Percentiles rank a stretch among this genome's conserved stretches.
Conservation (phyloP, 352 stramenopile species). For the Globisporangium cederbergense region DNA sequence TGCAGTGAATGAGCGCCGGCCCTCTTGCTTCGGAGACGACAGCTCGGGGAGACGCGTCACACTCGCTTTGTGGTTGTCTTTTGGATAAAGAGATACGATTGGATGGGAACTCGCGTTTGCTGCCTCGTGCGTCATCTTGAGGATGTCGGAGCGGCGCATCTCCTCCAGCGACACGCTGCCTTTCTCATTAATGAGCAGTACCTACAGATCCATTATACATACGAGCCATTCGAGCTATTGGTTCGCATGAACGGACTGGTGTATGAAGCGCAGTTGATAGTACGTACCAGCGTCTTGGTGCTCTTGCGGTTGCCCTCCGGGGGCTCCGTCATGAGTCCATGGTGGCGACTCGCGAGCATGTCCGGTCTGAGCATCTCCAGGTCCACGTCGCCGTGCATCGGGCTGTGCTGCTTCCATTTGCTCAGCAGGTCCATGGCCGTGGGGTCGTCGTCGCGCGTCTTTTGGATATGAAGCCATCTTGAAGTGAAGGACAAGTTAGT, state of each 20-base stretch:
- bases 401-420: constrained; percentile 13
- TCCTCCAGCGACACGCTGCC: constrained; percentile 12
- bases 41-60: constrained; percentile 1
- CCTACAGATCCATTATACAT: constrained; percentile 3
- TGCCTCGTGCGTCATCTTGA: constrained; percentile 21
- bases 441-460: too few relatives aligned
- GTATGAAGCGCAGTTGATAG: neutral
- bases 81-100: neutral
- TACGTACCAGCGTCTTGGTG: constrained; percentile 14
- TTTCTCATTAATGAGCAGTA: constrained; percentile 20
- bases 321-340: constrained; percentile 4
- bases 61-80: constrained; percentile 2
- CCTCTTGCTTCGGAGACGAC: neutral
- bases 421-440: constrained; percentile 9
- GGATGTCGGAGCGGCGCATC: constrained; percentile 18
- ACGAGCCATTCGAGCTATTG: neutral
- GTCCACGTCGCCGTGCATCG: constrained; percentile 13
- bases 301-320: constrained; percentile 12
- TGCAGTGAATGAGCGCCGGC: neutral
- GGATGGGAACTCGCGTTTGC: neutral
- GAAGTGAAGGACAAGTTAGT: neutral
- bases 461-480: neutral
- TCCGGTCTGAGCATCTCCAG: constrained; percentile 20
- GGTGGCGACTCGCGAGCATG: constrained; percentile 16
- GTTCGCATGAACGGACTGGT: neutral